Evolutionary conservation across 108 stramenopile species (phyloP), one percentile per base, ranked within the genome.

Genomic region (Conticribra weissflogii): DNA sequence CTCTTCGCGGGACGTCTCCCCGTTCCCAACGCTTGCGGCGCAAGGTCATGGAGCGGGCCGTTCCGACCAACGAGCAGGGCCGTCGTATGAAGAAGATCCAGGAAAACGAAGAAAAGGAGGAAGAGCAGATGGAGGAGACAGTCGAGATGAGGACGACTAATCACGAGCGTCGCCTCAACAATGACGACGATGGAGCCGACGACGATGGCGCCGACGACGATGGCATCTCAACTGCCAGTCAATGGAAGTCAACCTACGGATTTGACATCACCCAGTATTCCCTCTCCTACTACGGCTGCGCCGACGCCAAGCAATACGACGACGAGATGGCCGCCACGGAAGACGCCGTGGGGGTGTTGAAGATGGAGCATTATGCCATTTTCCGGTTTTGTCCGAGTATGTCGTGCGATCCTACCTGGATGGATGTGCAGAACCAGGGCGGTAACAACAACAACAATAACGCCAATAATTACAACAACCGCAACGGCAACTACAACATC

Each of bases 231-330:
- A n/a, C n/a, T n/a, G 36, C 5, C 36, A 41, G 36, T 9, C 53
- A 25, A 54, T 47, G 48, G 15, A 34, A 28, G 63, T 48, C 57
- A 28, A 47, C 30, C 66, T 64, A n/a, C 46, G 64, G 59, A 5
- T 74, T 93, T 48, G 73, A 93, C 68, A 64, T 89, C 16, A 66
- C 81, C 3, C 36, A 80, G 9, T 90, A 83, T 49, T 88, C 91
- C 9, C 58, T 95, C 54, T 87, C 90, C 51, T 95, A 95, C 72
- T 66, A 76, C 18, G 87, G 88, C 14, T 95, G 94, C 48, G 80
- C 82, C 16, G 79, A 70, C 25, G 65, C 80, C 31, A 48, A 44
- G 23, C 67, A 74, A 33, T 83, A 56, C 24, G 73, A 74, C 25
- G 68, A 76, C 29, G 62, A 79, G 1, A 3, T 76, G 22, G 82